Base-by-base conservation (phyloP, 2,329 filamentous ascomycete genomes). In the Botrytis squamosa region DNA sequence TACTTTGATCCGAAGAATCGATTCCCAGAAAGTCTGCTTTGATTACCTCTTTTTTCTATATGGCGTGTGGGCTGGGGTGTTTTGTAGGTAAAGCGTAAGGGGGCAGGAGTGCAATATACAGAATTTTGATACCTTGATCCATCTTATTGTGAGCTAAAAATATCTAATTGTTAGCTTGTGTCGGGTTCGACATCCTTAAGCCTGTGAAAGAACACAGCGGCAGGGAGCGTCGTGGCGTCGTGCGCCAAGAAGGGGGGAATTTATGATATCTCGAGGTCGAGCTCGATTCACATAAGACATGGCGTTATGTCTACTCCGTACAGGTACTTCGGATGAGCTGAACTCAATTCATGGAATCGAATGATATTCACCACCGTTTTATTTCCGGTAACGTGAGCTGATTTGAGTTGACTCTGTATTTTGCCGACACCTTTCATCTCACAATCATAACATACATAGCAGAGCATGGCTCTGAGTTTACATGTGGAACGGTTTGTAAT, bases 1-100 rank as follows among this genome's bases (percentile, higher is more conserved):
- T 29, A 68, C 66, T 68, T 68, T 68, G 44, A 68, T 68, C 36
- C 66, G 49, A 42, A 68, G 66, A 57, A 68, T 68, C 66, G 36
- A 68, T 68, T 57, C 66, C 66, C 66, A 55, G 66, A 38, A 16
- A 68, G 38, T 33, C 66, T 68, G 49, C 66, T 57, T 67, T 68
- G 66, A 57, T 68, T 68, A 29, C 25, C 36, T 42, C 46, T 40
- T 55, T 68, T 68, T 68, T 57, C 66, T 38, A 68, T 57, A 68
- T 55, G 63, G 63, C 63, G 42, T 57, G 49, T 38, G 49, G 66
- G 49, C 40, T 57, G 36, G 49, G 65, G 49, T 68, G 66, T 68
- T 68, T 57, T 68, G 49, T 68, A 68, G 66, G 66, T 68, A 68
- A 68, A 68, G 36, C 66, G 66, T 57, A 49, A 38, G 49, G 46